Conservation (phyloP, 192 early-diverging fungal genomes). For the Linnemannia exigua region DNA sequence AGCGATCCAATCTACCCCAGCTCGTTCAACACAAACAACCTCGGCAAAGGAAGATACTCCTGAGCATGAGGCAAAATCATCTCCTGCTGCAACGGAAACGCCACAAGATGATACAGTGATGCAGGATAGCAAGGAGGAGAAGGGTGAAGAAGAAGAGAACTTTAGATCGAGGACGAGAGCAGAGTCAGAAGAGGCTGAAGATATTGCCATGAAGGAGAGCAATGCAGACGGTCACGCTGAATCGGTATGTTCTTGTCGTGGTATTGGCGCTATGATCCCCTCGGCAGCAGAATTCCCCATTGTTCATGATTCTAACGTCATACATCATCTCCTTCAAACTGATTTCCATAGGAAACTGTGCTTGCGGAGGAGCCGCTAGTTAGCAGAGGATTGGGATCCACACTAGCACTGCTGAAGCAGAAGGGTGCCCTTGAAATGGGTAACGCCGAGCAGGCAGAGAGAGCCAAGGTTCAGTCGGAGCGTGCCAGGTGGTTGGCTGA, state of each 20-base stretch:
- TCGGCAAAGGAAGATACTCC: slow-evolving; percentile 26
- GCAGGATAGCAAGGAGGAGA: slow-evolving; percentile 39
- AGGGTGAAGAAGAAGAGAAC: slow-evolving; percentile 25
- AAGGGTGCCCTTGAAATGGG: slow-evolving; percentile 77
- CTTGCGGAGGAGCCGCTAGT: slow-evolving; percentile 86
- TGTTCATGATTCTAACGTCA: background rate
- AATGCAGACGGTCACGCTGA: slow-evolving; percentile 30
- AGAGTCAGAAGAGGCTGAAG: slow-evolving; percentile 32
- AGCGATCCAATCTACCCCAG: slow-evolving; percentile 21
- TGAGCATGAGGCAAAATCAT: background rate
- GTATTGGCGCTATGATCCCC: background rate
- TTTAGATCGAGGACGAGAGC: slow-evolving; percentile 25
- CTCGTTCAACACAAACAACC: slow-evolving; percentile 60
- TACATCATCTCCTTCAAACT: background rate
- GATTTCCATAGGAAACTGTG: slow-evolving; percentile 18
- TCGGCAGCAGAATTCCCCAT: too few relatives aligned
- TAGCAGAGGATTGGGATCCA: slow-evolving; percentile 83
- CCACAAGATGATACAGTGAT: slow-evolving; percentile 36
- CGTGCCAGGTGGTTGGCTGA: slow-evolving; percentile 81
- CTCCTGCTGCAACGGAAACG: slow-evolving; percentile 7
- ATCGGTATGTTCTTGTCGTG: slow-evolving; percentile 15
- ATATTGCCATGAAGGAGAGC: slow-evolving; percentile 35
- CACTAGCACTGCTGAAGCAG: slow-evolving; percentile 83
- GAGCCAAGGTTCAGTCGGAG: slow-evolving; percentile 73
- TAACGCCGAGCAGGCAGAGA: slow-evolving; percentile 75